These are phyloP conservation scores for Dothideomycetes sp. DNA, from an alignment of 2,329 filamentous ascomycete genomes.

Conservation along the genomic window DNA sequence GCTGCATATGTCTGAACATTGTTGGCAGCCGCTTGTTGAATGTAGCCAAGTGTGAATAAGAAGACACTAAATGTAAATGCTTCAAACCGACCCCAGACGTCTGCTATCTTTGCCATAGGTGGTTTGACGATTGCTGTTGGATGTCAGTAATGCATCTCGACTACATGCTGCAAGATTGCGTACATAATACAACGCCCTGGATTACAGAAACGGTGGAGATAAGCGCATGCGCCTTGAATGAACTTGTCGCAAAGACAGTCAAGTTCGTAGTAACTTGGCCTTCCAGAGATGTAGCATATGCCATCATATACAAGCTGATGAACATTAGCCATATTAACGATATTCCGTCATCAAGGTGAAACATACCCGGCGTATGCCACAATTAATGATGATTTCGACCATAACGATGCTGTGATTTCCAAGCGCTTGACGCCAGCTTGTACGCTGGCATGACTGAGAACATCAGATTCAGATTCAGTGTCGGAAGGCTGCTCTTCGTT, in stretches of 20 bases:
- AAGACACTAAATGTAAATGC: slow-evolving; percentile 47
- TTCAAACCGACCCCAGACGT: slow-evolving; percentile 54
- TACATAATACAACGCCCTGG: slow-evolving; percentile 55
- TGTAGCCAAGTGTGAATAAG: slow-evolving; percentile 49
- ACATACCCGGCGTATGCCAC: slow-evolving; percentile 37
- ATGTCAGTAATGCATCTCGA: not conserved
- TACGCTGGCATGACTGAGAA: slow-evolving; percentile 19
- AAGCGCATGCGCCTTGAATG: slow-evolving; percentile 55
- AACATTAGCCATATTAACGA: not conserved
- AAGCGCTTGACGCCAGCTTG: slow-evolving; percentile 42
- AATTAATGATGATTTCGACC: slow-evolving; percentile 39
- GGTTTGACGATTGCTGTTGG: slow-evolving; percentile 47
- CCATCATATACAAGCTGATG: slow-evolving; percentile 43
- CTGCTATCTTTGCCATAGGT: slow-evolving; percentile 52
- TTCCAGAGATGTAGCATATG: slow-evolving; percentile 58
- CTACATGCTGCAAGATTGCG: slow-evolving; percentile 14
- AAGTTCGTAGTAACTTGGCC: slow-evolving; percentile 54
- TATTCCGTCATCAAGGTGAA: not conserved
- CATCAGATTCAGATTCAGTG: slow-evolving; percentile 9
- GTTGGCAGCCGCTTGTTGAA: slow-evolving; percentile 47
- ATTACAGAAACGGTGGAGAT: slow-evolving; percentile 57
- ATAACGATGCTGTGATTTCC: slow-evolving; percentile 40
- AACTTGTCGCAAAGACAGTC: slow-evolving; percentile 56
- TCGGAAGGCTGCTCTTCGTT: slow-evolving; percentile 1
- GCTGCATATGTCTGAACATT: slow-evolving; percentile 47